Percentiles rank a stretch among this genome's conserved stretches.
Conservation (phyloP, 2,329 filamentous ascomycete species). For the Hypoxylon sp. region DNA sequence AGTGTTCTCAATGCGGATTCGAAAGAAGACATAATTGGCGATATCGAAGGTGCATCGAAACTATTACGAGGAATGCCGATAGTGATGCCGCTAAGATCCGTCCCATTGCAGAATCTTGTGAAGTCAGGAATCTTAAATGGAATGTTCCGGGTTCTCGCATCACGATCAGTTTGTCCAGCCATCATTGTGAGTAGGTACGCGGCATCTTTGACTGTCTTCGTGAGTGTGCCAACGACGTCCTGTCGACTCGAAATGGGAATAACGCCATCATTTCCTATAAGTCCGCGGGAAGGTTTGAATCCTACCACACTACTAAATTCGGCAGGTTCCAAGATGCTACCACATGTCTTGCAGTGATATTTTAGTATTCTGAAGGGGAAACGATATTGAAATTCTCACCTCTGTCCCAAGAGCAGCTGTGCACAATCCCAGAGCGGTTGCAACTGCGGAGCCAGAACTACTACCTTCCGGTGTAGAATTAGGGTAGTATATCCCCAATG, state of each 20-base stretch:
- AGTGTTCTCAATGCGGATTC: too few relatives aligned
- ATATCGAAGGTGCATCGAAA: too few relatives aligned
- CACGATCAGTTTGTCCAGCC: constrained; percentile 69
- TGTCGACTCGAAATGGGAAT: constrained; percentile 76
- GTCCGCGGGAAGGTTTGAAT: constrained; percentile 77
- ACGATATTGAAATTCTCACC: too few relatives aligned
- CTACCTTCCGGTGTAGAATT: constrained; percentile 74
- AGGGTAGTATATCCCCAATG: constrained; percentile 72
- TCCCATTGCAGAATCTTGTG: constrained; percentile 52
- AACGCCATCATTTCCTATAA: constrained; percentile 73
- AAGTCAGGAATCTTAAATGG: constrained; percentile 72
- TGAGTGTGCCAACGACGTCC: constrained; percentile 77
- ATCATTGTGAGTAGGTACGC: constrained; percentile 75
- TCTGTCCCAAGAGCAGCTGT: constrained; percentile 73
- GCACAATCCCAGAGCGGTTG: constrained; percentile 71
- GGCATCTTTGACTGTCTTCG: constrained; percentile 75
- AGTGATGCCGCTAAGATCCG: too few relatives aligned
- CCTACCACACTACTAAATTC: constrained; percentile 72
- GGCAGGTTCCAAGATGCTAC: constrained; percentile 72
- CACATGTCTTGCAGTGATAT: constrained; percentile 61
- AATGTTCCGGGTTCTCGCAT: constrained; percentile 75
- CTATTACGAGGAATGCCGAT: too few relatives aligned
- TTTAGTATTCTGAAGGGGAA: too few relatives aligned
- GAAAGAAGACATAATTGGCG: too few relatives aligned
- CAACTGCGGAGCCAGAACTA: constrained; percentile 74